Conservation (phyloP, 1,139 yeast genomes). For the Geotrichum aggregatum region DNA sequence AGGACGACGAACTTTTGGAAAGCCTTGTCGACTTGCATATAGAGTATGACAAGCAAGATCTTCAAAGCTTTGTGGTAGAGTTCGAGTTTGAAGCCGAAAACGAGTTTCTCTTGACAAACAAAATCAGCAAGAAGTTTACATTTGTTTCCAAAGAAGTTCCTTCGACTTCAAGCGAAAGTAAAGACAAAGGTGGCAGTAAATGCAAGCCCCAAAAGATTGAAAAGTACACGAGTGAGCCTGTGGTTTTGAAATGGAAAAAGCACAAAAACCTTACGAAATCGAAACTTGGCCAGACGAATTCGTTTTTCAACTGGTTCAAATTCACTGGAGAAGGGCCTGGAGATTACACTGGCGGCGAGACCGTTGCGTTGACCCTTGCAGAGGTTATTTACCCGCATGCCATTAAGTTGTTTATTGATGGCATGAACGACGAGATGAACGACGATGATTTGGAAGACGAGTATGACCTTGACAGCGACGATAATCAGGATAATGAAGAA, state of each 20-base stretch:
- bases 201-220: not conserved
- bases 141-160: slow-evolving; percentile 19
- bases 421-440: slow-evolving; percentile 26
- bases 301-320: slow-evolving; percentile 41
- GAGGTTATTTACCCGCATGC: slow-evolving; percentile 44
- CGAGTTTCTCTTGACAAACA: slow-evolving; percentile 32
- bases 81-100: slow-evolving; percentile 38
- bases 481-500: slow-evolving; percentile 28
- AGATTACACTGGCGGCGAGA: slow-evolving; percentile 36
- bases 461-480: slow-evolving; percentile 28
- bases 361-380: slow-evolving; percentile 38
- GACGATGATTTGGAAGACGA: slow-evolving; percentile 25
- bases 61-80: slow-evolving; percentile 34
- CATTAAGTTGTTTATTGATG: slow-evolving; percentile 34
- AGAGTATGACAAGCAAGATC: slow-evolving; percentile 32
- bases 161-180: slow-evolving; percentile 18
- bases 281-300: slow-evolving; percentile 30
- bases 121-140: slow-evolving; percentile 33
- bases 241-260: slow-evolving; percentile 38
- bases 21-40: slow-evolving; percentile 33
- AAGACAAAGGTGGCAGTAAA: slow-evolving; percentile 21
- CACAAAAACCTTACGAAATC: slow-evolving; percentile 35
- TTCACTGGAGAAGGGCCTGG: slow-evolving; percentile 37
- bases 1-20: slow-evolving; percentile 36
- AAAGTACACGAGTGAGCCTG: slow-evolving; percentile 30